Percentiles rank a stretch among this genome's conserved stretches.
Conservation (phyloP, 768 basidiomycete genomes). For the Ramaria rubella region DNA sequence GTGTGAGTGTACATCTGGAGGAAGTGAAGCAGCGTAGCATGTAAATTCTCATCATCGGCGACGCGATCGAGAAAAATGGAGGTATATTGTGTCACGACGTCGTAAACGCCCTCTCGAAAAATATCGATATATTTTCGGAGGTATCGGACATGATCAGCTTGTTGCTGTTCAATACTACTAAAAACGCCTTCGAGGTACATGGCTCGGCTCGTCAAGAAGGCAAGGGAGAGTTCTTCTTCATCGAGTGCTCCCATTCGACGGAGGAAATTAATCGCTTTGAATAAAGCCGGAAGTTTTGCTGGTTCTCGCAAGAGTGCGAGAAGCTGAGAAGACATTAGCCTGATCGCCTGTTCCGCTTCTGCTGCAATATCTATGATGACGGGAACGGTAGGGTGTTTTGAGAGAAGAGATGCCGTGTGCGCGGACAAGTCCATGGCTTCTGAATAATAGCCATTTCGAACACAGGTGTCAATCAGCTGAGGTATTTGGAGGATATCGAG, state of each 20-base stretch:
- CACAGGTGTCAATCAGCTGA: slow-evolving; percentile 85
- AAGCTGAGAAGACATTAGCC: slow-evolving; percentile 72
- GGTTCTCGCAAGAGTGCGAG: slow-evolving; percentile 75
- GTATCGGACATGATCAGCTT: slow-evolving; percentile 60
- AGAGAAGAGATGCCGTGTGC: slow-evolving; percentile 51
- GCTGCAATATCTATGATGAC: slow-evolving; percentile 56
- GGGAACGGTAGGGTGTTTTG: slow-evolving; percentile 37
- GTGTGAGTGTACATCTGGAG: slow-evolving; percentile 3
- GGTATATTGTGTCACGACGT: slow-evolving; percentile 83
- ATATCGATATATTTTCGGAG: slow-evolving; percentile 83
- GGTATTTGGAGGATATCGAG: slow-evolving; percentile 89
- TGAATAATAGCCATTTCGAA: slow-evolving; percentile 85
- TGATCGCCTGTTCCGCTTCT: slow-evolving; percentile 61
- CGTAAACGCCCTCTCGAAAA: slow-evolving; percentile 90
- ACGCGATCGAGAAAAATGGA: slow-evolving; percentile 79
- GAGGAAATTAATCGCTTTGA: slow-evolving; percentile 85
- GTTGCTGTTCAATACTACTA: slow-evolving; percentile 40
- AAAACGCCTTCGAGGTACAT: slow-evolving; percentile 54
- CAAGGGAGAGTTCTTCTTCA: slow-evolving; percentile 74
- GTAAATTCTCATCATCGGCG: slow-evolving; percentile 25
- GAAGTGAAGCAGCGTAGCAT: slow-evolving; percentile 9
- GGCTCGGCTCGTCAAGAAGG: slow-evolving; percentile 73
- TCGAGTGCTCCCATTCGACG: slow-evolving; percentile 71
- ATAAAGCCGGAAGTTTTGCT: slow-evolving; percentile 80
- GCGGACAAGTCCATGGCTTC: slow-evolving; percentile 83